Percentiles rank a stretch among this genome's conserved stretches.
These are phyloP conservation scores for Lunularia cruciata DNA, from an alignment of 225 moss, liverwort and hornwort species.

Conservation along the genomic window DNA sequence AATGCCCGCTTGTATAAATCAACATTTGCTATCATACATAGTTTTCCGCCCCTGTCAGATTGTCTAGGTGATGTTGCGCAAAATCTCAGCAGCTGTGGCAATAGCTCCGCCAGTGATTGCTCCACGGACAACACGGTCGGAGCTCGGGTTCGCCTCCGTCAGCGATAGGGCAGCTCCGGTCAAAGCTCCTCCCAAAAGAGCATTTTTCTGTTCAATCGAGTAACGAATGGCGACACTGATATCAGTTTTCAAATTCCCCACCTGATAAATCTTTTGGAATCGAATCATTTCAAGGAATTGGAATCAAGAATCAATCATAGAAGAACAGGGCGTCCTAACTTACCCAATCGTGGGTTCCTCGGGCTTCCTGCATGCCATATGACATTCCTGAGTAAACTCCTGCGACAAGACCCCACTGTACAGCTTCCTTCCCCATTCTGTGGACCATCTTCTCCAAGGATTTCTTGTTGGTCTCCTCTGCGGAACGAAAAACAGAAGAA, in stretches of 20 bases:
- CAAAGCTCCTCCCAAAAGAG: constrained; percentile 75
- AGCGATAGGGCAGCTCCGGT: constrained; percentile 83
- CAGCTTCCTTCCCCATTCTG: constrained; percentile 81
- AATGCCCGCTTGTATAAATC: neutral
- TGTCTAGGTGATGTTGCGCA: constrained; percentile 63
- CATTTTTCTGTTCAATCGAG: constrained; percentile 36
- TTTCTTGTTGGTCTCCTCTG: constrained; percentile 79
- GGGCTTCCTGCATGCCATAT: constrained; percentile 82
- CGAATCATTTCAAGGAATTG: neutral
- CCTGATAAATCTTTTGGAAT: too few relatives aligned
- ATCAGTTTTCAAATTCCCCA: neutral
- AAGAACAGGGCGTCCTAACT: neutral
- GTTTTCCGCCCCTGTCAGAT: neutral
- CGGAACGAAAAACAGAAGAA: neutral
- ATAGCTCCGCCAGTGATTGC: constrained; percentile 85
- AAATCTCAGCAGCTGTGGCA: constrained; percentile 79
- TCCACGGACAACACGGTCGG: constrained; percentile 64
- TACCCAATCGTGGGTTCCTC: constrained; percentile 95
- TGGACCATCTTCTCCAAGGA: constrained; percentile 73
- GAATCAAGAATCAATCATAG: too few relatives aligned
- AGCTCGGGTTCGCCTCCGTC: constrained; percentile 69
- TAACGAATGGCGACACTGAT: neutral
- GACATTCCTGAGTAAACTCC: constrained; percentile 86
- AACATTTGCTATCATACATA: constrained; percentile 33
- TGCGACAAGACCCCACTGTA: constrained; percentile 93